Base-by-base conservation (phyloP, 202 grass and related monocot genomes). In the Zizania palustris region DNA sequence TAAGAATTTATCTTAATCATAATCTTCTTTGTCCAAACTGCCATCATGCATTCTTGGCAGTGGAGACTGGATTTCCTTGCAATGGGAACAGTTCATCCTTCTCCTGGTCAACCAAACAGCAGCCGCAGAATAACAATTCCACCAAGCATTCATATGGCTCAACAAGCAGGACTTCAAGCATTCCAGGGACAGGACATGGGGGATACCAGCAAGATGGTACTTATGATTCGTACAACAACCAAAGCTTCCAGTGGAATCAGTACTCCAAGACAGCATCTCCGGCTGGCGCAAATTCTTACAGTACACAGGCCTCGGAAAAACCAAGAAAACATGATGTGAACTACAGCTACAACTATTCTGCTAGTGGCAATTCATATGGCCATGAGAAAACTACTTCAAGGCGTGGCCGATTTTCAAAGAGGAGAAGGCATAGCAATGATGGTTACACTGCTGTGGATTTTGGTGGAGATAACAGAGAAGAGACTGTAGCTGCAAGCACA, bases 21-120 rank as follows among this genome's bases (percentile, higher is more conserved):
- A 98, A 98, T 50, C 89, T 94, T 73, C 58, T 98, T 43, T 98
- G 91, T 75, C 95, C 91, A 69, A 98, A 94, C 68, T 98, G 95
- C 58, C 89, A 98, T 70, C 87, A 94, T 20, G 95, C 91, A 63
- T 98, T 98, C 70, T 60, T 98, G 87, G 95, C 95, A 1, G 87
- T 94, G 35, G 96, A 98, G 82, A 95, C 89, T 54, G 96, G 96
- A 48, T 92, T 90, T 83, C 95, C 95, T 35, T 77, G 79, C 83
- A 94, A 94, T 36, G 91, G 87, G 74, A 74, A 45, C 28, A 91
- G 78, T 84, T 91, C 93, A 28, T 79, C 88, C 1, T 90, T 90
- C 59, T 80, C 82, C 69, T 90, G 85, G 85, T 87, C 91, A 66
- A 80, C 82, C 12, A 90, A 93, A 67, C 87, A 80, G 50, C 82